phyloP scores from a whole-genome alignment of 805 yeast species.

The Nakazawaea molendinolei region DNA sequence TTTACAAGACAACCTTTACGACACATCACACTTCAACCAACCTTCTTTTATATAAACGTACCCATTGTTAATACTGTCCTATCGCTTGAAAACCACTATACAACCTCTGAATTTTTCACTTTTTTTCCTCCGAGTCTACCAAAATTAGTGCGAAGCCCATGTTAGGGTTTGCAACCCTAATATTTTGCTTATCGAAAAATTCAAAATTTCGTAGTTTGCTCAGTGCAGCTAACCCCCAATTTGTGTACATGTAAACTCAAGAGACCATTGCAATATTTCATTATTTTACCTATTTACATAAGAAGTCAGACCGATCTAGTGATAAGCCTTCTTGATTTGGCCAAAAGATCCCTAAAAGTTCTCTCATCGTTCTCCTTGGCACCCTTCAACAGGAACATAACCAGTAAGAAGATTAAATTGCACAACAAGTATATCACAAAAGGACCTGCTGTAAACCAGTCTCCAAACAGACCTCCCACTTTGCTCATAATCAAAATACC shows the following conservation, averaged over 20 bases:
- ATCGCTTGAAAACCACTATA: background rate
- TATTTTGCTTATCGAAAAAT: too few species aligned
- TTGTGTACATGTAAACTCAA: too few species aligned
- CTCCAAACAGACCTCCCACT: slow-evolving; percentile 57
- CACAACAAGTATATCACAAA: slow-evolving; percentile 46
- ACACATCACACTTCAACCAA: too few species aligned
- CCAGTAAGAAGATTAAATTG: slow-evolving; percentile 24
- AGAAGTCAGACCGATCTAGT: background rate
- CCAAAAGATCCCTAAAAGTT: slow-evolving; percentile 10
- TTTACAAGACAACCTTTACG: too few species aligned
- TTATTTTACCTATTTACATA: too few species aligned
- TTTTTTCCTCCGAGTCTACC: too few species aligned
- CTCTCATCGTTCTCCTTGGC: slow-evolving; percentile 17
- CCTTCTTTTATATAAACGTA: too few species aligned
- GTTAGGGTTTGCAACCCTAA: slow-evolving; percentile 19
- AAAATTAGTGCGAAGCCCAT: background rate
- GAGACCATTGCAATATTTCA: too few species aligned
- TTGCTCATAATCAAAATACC: slow-evolving; percentile 58
- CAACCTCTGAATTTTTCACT: slow-evolving; percentile 3
- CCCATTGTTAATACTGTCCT: slow-evolving; percentile 6
- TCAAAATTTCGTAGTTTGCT: too few species aligned
- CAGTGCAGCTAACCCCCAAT: too few species aligned
- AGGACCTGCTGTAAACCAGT: slow-evolving; percentile 51
- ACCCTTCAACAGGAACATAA: slow-evolving; percentile 22
- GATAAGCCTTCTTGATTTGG: background rate